These are phyloP conservation scores for Trichocomaceae sp. DNA, from an alignment of 2,329 filamentous ascomycete species.

Conservation along the genomic window DNA sequence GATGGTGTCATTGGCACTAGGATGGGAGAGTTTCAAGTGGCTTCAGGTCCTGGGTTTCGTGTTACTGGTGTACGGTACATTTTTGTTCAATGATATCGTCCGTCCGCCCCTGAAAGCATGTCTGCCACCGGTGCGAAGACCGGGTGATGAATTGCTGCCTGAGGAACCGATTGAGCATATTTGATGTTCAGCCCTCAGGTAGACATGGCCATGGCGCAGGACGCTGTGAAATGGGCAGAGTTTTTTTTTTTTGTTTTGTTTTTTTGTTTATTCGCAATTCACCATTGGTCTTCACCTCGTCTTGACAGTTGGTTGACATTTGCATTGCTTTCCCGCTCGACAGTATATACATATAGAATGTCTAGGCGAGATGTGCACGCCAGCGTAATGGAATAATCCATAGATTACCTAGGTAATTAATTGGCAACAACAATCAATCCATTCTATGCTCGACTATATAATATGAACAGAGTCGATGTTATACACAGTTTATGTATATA, in stretches of 20 bases:
- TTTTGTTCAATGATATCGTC: slow-evolving; percentile 93
- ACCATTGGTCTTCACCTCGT: background rate
- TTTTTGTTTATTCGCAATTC: background rate
- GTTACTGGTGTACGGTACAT: slow-evolving; percentile 90
- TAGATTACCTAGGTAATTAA: too few relatives aligned
- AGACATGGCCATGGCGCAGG: background rate
- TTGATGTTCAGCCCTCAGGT: slow-evolving; percentile 19
- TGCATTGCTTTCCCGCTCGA: background rate
- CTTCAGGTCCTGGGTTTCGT: slow-evolving; percentile 85
- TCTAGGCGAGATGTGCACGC: background rate
- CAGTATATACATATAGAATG: background rate
- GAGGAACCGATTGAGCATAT: slow-evolving; percentile 78
- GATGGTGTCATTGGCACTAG: slow-evolving; percentile 85
- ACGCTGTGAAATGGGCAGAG: background rate
- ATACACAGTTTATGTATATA: too few relatives aligned
- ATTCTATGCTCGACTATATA: too few relatives aligned
- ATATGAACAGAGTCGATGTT: too few relatives aligned
- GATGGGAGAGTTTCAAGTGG: slow-evolving; percentile 98
- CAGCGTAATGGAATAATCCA: background rate
- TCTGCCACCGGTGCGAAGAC: slow-evolving; percentile 43
- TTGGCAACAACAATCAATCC: too few relatives aligned
- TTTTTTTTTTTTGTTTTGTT: background rate
- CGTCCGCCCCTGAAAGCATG: slow-evolving; percentile 67
- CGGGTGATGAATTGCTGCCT: slow-evolving; percentile 54
- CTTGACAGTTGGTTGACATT: background rate